A percentile compares a stretch with the other conserved stretches of the same genome.
Evolutionary conservation across 495 filamentous ascomycete genomes (phyloP).

Genomic region (Penicillium odoratum): DNA sequence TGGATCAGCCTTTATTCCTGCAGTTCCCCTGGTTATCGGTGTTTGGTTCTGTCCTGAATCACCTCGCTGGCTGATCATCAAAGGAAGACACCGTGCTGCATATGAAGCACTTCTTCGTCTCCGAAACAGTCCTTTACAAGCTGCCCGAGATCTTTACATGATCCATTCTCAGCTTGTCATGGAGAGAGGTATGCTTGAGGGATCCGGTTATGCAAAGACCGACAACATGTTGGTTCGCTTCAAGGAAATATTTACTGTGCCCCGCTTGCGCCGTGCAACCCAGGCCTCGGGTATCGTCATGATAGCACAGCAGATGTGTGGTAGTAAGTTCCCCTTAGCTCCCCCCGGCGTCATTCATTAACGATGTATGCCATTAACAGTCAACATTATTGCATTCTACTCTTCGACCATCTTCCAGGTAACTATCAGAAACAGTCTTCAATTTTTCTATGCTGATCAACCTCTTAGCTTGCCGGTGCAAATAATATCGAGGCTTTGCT

Average conservation of each 20-base stretch:
- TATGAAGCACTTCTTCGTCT: constrained; percentile 61
- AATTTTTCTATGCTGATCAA: background rate
- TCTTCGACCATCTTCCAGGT: constrained; percentile 66
- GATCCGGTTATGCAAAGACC: constrained; percentile 18
- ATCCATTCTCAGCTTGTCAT: constrained; percentile 60
- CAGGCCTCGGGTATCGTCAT: constrained; percentile 61
- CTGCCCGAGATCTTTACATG: constrained; percentile 74
- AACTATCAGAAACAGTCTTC: background rate
- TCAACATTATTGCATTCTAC: constrained; percentile 82
- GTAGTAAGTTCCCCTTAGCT: constrained; percentile 41
- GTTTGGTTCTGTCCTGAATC: constrained; percentile 67
- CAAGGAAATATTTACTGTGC: constrained; percentile 56
- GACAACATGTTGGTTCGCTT: constrained; percentile 49
- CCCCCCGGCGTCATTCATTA: background rate
- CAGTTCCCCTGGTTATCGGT: constrained; percentile 62
- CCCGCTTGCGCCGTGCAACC: constrained; percentile 56
- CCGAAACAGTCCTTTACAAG: constrained; percentile 65
- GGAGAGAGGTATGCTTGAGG: constrained; percentile 34
- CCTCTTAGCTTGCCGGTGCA: constrained; percentile 53
- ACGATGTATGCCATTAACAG: constrained; percentile 28
- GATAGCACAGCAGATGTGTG: constrained; percentile 85
- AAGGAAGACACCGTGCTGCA: constrained; percentile 60
- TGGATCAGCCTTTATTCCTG: constrained; percentile 76
- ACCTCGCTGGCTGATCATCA: constrained; percentile 60
- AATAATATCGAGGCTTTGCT: constrained; percentile 59